Percentiles rank a stretch among this genome's conserved stretches.
Conservation (phyloP, 306 rosid genomes). For the Dalbergia oliveri region DNA sequence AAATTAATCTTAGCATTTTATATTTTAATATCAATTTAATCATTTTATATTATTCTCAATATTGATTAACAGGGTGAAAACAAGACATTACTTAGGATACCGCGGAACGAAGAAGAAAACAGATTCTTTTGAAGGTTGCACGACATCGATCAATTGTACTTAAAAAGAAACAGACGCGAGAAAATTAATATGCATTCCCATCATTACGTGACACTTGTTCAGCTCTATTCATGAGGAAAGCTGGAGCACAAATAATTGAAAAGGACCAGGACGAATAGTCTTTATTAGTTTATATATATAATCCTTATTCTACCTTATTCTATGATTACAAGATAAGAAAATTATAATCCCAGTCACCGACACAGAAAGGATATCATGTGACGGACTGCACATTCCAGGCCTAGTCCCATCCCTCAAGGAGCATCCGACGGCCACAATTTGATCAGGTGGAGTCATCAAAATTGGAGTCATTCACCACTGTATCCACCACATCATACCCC, state of each 20-base stretch:
- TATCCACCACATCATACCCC: neutral
- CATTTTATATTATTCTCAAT: neutral
- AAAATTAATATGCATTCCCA: constrained; percentile 35
- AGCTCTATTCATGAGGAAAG: constrained; percentile 4
- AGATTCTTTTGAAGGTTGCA: neutral
- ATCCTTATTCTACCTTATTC: no score
- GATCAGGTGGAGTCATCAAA: neutral
- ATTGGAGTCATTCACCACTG: neutral
- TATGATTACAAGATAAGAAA: neutral
- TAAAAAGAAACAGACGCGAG: neutral
- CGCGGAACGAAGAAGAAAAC: neutral
- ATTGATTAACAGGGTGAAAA: constrained; percentile 41
- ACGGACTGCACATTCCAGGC: neutral
- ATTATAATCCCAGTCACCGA: constrained; percentile 37
- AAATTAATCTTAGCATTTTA: no score
- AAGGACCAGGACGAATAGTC: neutral
- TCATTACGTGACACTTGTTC: neutral
- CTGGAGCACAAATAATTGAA: constrained; percentile 31
- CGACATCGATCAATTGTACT: constrained; percentile 2
- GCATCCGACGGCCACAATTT: neutral
- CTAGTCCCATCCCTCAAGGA: neutral
- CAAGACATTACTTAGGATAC: neutral
- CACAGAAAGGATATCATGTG: constrained; percentile 37
- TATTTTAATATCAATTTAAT: no score
- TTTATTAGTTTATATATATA: neutral